phyloP scores from a whole-genome alignment of 371 early-diverging fungal genomes.

The Funneliformis caledonium region DNA sequence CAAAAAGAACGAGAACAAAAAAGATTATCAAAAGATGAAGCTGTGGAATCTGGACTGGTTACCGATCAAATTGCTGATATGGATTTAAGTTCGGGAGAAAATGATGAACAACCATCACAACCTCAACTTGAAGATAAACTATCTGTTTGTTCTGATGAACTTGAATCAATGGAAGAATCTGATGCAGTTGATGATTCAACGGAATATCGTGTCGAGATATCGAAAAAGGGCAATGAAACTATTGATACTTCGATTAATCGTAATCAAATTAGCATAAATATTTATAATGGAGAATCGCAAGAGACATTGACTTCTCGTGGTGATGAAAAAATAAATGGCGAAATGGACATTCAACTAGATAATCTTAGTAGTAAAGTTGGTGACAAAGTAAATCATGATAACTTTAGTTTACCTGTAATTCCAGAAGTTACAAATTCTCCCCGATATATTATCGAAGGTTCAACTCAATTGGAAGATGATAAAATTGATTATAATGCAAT shows the following conservation, averaged over 20 bases:
- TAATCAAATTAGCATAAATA: neutral
- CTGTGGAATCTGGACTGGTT: neutral
- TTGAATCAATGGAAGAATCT: neutral
- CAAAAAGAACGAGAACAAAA: neutral
- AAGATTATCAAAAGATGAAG: neutral
- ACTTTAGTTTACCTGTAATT: neutral
- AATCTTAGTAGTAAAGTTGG: neutral
- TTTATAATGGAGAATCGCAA: neutral
- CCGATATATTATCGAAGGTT: neutral
- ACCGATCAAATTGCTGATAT: constrained; percentile 3
- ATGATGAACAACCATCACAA: neutral
- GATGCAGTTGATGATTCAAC: neutral
- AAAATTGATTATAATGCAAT: neutral
- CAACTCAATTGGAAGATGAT: neutral
- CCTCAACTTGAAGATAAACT: neutral
- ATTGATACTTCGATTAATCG: no score
- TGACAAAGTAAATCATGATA: neutral
- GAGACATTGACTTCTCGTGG: neutral
- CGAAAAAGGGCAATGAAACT: neutral
- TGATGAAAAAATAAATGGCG: neutral
- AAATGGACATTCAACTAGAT: neutral
- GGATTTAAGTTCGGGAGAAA: constrained; percentile 1
- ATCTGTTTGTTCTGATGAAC: neutral
- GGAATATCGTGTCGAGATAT: neutral
- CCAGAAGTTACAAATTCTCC: neutral